phyloP scores from a whole-genome alignment of 2,329 filamentous ascomycete species.

The Fusarium duplospermum region DNA sequence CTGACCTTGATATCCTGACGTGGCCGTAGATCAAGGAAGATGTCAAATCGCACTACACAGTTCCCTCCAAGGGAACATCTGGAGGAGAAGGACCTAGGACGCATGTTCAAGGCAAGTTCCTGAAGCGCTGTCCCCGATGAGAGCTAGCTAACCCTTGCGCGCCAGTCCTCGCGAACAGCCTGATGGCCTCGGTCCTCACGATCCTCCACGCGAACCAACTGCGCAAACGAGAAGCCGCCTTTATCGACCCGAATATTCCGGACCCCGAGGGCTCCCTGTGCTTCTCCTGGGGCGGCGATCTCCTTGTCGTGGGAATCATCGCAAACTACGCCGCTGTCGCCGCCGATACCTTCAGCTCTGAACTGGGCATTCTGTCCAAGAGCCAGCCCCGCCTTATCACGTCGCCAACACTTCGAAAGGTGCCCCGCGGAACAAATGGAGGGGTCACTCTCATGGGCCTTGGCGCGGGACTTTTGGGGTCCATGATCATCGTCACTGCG shows the following conservation, averaged over 20 bases:
- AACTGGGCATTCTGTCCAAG: conserved; percentile 89
- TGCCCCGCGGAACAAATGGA: conserved; percentile 93
- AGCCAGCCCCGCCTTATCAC: conserved; percentile 86
- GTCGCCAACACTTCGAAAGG: conserved; percentile 77
- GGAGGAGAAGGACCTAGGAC: conserved; percentile 87
- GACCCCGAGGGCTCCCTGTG: conserved; percentile 60
- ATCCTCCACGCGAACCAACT: conserved; percentile 72
- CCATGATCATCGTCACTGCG: conserved; percentile 74
- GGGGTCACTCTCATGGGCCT: conserved; percentile 85
- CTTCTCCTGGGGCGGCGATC: conserved; percentile 70
- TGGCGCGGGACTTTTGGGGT: conserved; percentile 78
- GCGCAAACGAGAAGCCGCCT: conserved; percentile 56
- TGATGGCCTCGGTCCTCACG: conserved; percentile 75
- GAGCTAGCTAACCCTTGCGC: conserved; percentile 9
- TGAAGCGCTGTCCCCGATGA: not conserved
- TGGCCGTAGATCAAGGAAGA: conserved; percentile 80
- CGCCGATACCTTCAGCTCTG: conserved; percentile 94
- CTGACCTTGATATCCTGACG: conserved; percentile 25
- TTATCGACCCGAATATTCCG: conserved; percentile 48
- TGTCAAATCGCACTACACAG: conserved; percentile 83
- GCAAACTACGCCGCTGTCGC: conserved; percentile 92
- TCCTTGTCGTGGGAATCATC: conserved; percentile 74
- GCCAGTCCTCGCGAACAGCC: conserved; percentile 84
- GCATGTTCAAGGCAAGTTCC: conserved; percentile 76
- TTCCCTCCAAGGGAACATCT: conserved; percentile 77